These are phyloP conservation scores for Myriosclerotinia duriaeana DNA, from an alignment of 2,329 filamentous ascomycete species.

Conservation along the genomic window DNA sequence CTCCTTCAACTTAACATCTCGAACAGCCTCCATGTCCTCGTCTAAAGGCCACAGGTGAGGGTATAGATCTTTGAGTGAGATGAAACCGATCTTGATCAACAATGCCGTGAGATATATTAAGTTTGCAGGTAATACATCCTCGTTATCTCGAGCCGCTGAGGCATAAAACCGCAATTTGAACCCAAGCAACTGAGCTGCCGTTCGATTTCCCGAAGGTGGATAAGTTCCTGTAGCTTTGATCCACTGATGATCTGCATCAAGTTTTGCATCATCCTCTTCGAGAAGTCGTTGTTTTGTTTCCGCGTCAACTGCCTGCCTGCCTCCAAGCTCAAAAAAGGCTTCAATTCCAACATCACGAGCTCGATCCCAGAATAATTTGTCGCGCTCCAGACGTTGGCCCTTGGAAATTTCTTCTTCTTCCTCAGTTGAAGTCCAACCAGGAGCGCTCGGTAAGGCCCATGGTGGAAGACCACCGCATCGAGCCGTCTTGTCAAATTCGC, in stretches of 20 bases:
- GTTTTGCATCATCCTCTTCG: constrained; percentile 43
- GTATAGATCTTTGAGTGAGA: constrained; percentile 87
- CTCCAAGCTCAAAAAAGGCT: constrained; percentile 88
- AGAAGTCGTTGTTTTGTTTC: constrained; percentile 51
- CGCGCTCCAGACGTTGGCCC: constrained; percentile 61
- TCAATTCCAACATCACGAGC: constrained; percentile 74
- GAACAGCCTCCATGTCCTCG: constrained; percentile 74
- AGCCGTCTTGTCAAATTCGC: constrained; percentile 47
- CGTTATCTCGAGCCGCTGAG: constrained; percentile 69
- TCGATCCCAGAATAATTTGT: constrained; percentile 76
- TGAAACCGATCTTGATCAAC: constrained; percentile 95
- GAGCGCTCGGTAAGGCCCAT: constrained; percentile 77
- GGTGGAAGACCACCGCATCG: constrained; percentile 67
- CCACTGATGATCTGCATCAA: constrained; percentile 67
- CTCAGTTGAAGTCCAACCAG: constrained; percentile 62
- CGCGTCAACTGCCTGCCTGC: constrained; percentile 62
- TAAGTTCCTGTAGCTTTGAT: constrained; percentile 77
- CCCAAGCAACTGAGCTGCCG: constrained; percentile 89
- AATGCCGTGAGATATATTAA: constrained; percentile 88
- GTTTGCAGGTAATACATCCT: constrained; percentile 83
- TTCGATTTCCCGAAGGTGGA: constrained; percentile 81
- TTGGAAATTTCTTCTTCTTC: constrained; percentile 64
- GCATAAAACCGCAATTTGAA: constrained; percentile 98
- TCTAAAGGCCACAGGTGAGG: constrained; percentile 87
- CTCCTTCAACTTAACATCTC: constrained; percentile 68